These are phyloP conservation scores for Malassezia nana DNA, from an alignment of 1,284 basidiomycete species.

Conservation along the genomic window DNA sequence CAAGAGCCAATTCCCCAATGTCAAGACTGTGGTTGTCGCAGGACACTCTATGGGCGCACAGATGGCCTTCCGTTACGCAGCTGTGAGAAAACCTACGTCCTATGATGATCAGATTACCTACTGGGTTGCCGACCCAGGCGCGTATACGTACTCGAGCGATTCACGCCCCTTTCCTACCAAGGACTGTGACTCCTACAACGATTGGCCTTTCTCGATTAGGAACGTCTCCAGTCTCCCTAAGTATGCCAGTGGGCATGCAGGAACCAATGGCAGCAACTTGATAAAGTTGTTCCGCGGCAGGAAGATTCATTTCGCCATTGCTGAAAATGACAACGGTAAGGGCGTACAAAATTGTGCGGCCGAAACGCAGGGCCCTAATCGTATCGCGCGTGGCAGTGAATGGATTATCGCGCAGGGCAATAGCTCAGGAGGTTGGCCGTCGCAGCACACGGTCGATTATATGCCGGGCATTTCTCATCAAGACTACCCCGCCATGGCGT, in stretches of 20 bases:
- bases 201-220: constrained; percentile 34
- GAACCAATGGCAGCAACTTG: constrained; percentile 18
- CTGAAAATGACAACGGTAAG: constrained; percentile 32
- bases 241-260: constrained; percentile 23
- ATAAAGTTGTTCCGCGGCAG: constrained; percentile 23
- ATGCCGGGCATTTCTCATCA: constrained; percentile 36
- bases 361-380: constrained; percentile 33
- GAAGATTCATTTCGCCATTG: constrained; percentile 30
- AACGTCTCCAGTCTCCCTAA: constrained; percentile 10
- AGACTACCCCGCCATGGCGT: constrained; percentile 24
- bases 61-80: constrained; percentile 28
- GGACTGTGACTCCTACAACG: constrained; percentile 19
- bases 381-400: constrained; percentile 33
- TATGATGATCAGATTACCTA: constrained; percentile 21
- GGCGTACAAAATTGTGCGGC: constrained; percentile 32
- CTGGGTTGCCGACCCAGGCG: constrained; percentile 26
- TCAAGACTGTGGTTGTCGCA: constrained; percentile 36
- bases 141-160: constrained; percentile 5
- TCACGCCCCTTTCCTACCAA: constrained; percentile 10
- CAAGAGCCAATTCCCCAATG: constrained; percentile 28
- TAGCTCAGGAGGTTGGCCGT: constrained; percentile 21
- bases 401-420: constrained; percentile 25
- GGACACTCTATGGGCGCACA: constrained; percentile 45
- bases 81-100: constrained; percentile 28
- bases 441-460: constrained; percentile 29